Conservation (phyloP, 805 yeast species). For the Maudiozyma saulgeensis region DNA sequence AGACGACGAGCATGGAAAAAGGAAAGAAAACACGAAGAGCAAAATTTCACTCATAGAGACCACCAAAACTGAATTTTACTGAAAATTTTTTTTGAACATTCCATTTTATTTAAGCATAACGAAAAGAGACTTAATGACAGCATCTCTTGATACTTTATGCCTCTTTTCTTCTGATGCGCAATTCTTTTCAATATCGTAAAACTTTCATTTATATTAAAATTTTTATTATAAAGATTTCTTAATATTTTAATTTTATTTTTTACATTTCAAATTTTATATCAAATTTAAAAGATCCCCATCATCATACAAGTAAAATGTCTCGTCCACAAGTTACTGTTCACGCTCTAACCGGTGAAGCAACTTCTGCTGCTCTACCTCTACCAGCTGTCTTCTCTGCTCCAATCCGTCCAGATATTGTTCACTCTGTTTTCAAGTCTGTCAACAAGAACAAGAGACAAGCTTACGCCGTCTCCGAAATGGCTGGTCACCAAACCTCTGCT, state of each 20-base stretch:
- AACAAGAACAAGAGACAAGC: constrained; percentile 99
- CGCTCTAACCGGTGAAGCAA: constrained; percentile 78
- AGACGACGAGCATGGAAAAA: too few relatives aligned
- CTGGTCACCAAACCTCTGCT: constrained; percentile 99
- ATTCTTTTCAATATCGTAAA: too few relatives aligned
- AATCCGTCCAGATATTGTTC: constrained; percentile 98
- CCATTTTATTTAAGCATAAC: neutral
- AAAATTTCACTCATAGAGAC: too few relatives aligned
- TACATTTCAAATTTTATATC: neutral
- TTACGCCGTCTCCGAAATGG: constrained; percentile 98
- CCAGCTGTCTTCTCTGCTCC: constrained; percentile 99
- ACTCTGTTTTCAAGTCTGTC: constrained; percentile 95
- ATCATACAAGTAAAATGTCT: constrained; percentile 30
- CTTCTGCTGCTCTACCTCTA: constrained; percentile 76
- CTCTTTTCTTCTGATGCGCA: too few relatives aligned
- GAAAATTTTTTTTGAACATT: neutral
- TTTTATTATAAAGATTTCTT: neutral
- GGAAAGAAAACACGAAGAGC: too few relatives aligned
- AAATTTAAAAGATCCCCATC: constrained; percentile 1
- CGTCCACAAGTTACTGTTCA: constrained; percentile 97
- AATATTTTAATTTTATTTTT: neutral
- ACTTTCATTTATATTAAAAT: neutral
- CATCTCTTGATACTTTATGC: too few relatives aligned
- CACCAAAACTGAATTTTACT: neutral
- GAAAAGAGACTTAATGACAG: neutral